A percentile compares a stretch with the other conserved stretches of the same genome.
These are phyloP conservation scores for Farysia itapuensis DNA, from an alignment of 1,284 basidiomycete species.

Conservation along the genomic window DNA sequence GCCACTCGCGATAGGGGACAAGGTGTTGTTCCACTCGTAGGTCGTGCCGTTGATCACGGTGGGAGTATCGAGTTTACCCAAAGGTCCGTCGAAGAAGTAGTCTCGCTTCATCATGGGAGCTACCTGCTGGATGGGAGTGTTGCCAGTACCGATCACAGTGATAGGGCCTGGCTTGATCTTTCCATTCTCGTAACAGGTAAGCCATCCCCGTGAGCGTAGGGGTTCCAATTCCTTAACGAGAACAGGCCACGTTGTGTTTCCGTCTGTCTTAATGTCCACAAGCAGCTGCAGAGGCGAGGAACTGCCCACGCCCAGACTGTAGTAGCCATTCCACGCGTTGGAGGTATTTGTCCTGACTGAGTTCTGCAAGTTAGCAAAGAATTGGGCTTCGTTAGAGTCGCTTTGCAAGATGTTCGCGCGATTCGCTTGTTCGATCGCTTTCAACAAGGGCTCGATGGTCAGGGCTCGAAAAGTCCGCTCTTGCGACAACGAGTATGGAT, in stretches of 20 bases:
- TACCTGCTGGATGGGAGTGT: constrained; percentile 32
- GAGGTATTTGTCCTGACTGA: constrained; percentile 15
- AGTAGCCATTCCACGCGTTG: constrained; percentile 5
- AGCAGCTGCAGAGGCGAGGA: constrained; percentile 39
- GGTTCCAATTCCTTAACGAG: constrained; percentile 32
- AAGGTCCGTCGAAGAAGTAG: constrained; percentile 44
- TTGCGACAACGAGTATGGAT: constrained; percentile 25
- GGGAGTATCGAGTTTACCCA: constrained; percentile 25
- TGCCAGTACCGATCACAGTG: constrained; percentile 44
- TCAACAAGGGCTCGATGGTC: constrained; percentile 35
- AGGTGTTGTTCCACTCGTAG: constrained; percentile 36
- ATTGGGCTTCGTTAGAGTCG: constrained; percentile 16
- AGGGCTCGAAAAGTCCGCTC: constrained; percentile 38
- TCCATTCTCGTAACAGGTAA: constrained; percentile 26
- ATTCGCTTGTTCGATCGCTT: constrained; percentile 40
- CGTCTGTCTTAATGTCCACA: constrained; percentile 49
- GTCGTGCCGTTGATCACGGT: constrained; percentile 6
- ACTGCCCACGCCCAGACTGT: constrained; percentile 35
- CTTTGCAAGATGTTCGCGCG: constrained; percentile 15
- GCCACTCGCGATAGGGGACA: constrained; percentile 33
- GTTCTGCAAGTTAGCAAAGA: constrained; percentile 14
- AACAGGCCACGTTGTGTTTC: constrained; percentile 22
- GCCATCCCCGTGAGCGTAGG: constrained; percentile 26
- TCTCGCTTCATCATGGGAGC: constrained; percentile 12
- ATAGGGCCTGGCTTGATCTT: constrained; percentile 33